phyloP scores from a whole-genome alignment of 2,329 filamentous ascomycete genomes.

The Beauveria asiatica region DNA sequence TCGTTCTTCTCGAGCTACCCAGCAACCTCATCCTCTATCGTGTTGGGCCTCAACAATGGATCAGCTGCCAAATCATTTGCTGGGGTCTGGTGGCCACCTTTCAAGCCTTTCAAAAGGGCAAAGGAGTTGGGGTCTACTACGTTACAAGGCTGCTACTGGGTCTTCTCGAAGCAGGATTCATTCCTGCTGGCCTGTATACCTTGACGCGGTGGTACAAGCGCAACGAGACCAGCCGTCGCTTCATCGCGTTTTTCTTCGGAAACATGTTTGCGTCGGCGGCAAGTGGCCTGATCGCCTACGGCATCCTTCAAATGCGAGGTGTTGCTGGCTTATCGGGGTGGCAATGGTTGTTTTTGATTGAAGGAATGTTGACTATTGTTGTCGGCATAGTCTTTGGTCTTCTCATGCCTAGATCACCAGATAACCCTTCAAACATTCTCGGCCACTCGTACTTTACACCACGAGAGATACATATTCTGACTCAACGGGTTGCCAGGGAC shows the following conservation, averaged over 20 bases:
- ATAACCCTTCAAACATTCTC: conserved; percentile 7
- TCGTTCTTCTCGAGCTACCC: conserved; percentile 32
- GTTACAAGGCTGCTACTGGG: conserved; percentile 8
- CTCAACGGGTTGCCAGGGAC: background rate
- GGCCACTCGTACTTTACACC: conserved; percentile 11
- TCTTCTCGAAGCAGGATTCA: conserved; percentile 32
- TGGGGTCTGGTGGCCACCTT: conserved; percentile 27
- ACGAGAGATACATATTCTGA: conserved; percentile 9
- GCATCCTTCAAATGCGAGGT: conserved; percentile 20
- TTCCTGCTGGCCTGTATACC: conserved; percentile 36
- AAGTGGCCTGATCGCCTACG: conserved; percentile 33
- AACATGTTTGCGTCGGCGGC: conserved; percentile 20
- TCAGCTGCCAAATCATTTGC: conserved; percentile 20
- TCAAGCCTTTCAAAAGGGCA: conserved; percentile 24
- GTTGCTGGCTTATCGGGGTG: conserved; percentile 29
- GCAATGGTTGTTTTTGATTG: conserved; percentile 34
- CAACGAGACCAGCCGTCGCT: conserved; percentile 32
- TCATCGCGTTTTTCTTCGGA: background rate
- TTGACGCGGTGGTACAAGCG: conserved; percentile 38
- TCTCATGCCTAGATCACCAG: conserved; percentile 9
- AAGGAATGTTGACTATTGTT: conserved; percentile 23
- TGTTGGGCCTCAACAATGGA: conserved; percentile 34
- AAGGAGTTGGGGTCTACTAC: conserved; percentile 2
- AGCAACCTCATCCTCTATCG: conserved; percentile 37
- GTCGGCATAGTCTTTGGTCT: conserved; percentile 21